phyloP scores from a whole-genome alignment of 441 rosid genomes.

The Corymbia calophylla region DNA sequence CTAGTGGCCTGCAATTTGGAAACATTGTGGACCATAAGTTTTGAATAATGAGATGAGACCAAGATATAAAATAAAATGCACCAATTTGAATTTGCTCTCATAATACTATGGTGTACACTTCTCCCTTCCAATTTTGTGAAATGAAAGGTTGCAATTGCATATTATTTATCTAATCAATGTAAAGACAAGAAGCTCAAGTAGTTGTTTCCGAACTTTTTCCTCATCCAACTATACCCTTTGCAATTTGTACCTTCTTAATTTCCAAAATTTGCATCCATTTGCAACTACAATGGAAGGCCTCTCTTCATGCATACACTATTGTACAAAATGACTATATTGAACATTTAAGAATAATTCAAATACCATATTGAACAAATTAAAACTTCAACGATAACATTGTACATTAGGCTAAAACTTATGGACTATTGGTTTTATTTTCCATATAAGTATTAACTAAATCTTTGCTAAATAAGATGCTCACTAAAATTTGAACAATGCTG shows the following conservation, averaged over 20 bases:
- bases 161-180: neutral
- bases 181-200: accelerated
- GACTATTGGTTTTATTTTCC: no score
- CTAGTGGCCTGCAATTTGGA: accelerated
- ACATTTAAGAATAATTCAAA: no score
- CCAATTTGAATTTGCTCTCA: no score
- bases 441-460: neutral
- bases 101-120: no score
- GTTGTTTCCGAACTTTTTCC: neutral
- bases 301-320: neutral
- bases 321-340: no score
- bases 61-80: no score
- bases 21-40: no score
- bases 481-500: neutral
- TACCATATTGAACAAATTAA: no score
- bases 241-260: accelerated
- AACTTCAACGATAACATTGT: no score
- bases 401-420: no score
- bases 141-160: neutral
- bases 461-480: neutral
- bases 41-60: no score
- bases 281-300: neutral
- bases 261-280: neutral
- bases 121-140: no score
- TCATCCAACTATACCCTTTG: accelerated